Evolutionary conservation across 2,329 filamentous ascomycete genomes (phyloP), one percentile per base, ranked within the genome.

Genomic region (Colletotrichum tabaci): DNA sequence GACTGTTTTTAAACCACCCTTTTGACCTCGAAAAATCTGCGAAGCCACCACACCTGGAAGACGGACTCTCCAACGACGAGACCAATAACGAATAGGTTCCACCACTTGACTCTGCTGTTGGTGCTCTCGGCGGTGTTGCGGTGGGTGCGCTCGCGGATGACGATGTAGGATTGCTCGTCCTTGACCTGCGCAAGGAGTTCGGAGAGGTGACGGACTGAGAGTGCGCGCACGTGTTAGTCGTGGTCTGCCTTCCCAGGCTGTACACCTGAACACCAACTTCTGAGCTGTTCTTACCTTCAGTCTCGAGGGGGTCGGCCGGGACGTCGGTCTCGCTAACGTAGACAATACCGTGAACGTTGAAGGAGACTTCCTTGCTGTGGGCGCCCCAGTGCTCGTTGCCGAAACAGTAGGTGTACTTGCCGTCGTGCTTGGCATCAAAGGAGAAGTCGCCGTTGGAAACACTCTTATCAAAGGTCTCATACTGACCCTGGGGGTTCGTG

Each of bases 31-130:
- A 98, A 98, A 89, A 99, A 99, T 80, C 96, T 91, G 86, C 97
- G 96, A 82, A 99, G 84, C 95, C 96, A 99, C 96, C 96, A 99
- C 75, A 99, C 96, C 87, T 99, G 96, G 88, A 99, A 99, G 76
- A 98, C 87, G 73, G 95, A 96, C 87, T 98, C 94, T 78, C 93
- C 95, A 75, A 97, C 88, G 74, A 99, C 89, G 61, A 98, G 91
- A 67, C 91, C 89, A 75, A 99, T 91, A 84, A 99, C 95, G 84
- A 98, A 98, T 77, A 98, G 89, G 83, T 96, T 98, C 96, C 96
- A 99, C 96, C 96, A 99, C 88, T 99, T 99, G 82, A 99, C 96
- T 76, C 96, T 90, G 77, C 91, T 90, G 84, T 99, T 99, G 79
- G 96, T 99, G 89, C 95, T 98, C 87, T 99, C 96, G 75, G 96